phyloP scores from a whole-genome alignment of 768 basidiomycete species.

The Boletus patriciae region DNA sequence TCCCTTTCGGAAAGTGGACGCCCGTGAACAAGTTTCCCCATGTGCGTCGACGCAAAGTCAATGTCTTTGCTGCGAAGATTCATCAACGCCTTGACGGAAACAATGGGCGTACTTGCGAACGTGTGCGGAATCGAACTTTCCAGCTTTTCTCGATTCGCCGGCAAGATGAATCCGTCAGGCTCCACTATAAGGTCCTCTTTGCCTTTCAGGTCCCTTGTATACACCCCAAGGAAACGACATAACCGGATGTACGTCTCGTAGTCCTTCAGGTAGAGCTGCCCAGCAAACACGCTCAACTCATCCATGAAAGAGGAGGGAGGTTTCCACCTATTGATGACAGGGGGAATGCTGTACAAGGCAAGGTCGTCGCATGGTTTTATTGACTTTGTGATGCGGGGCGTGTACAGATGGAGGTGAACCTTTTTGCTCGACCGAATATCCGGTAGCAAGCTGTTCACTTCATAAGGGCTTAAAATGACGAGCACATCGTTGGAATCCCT shows the following conservation, averaged over 20 bases:
- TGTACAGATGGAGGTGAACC: slow-evolving; percentile 30
- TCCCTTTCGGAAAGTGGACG: slow-evolving; percentile 15
- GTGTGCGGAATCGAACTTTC: no score
- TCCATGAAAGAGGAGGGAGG: neutral
- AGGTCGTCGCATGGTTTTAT: neutral
- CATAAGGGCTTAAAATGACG: slow-evolving; percentile 43
- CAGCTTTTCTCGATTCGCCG: slow-evolving; percentile 11
- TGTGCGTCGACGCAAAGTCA: slow-evolving; percentile 38
- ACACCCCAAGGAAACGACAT: no score
- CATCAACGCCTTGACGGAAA: no score
- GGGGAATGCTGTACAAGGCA: slow-evolving; percentile 6
- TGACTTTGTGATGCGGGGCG: no score
- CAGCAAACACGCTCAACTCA: neutral
- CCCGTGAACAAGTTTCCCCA: slow-evolving; percentile 40
- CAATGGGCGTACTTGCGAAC: neutral
- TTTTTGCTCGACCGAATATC: slow-evolving; percentile 33
- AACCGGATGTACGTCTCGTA: no score
- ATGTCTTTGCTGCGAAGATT: neutral
- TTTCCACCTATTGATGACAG: neutral
- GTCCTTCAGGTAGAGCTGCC: no score
- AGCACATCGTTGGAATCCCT: slow-evolving; percentile 11
- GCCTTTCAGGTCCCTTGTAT: slow-evolving; percentile 6
- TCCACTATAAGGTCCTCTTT: neutral
- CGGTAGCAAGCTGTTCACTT: slow-evolving; percentile 40
- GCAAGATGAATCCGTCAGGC: slow-evolving; percentile 21